Base-by-base conservation (phyloP, 208 protist species). In the Endotrypanum monterogeii region DNA sequence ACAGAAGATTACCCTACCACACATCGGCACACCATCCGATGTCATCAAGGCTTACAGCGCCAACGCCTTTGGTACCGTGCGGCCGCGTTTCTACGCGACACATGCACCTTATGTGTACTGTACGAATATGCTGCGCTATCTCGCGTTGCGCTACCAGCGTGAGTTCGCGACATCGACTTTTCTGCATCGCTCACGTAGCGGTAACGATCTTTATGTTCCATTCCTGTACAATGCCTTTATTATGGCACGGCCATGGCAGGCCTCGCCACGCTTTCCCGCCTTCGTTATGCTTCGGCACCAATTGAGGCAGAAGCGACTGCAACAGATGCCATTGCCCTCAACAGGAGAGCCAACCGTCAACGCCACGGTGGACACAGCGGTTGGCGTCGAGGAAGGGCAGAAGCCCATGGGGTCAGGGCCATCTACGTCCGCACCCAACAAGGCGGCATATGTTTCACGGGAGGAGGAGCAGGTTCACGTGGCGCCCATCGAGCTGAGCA, bases 71-170 rank as follows among this genome's bases (percentile, higher is more conserved):
- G 68, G 74, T 28, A 56, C 35, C 16, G 50, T 73, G 48, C 80
- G 80, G 9, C 61, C 74, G 9, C 83, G 83, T 20, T 82, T 79
- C 44, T 90, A 75, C 58, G 79, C 80, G 58, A 88, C 82, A 11
- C 88, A 93, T 75, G 88, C 88, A 1, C 88, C 88, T 16, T 93
- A 87, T 61, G 75, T 85, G 55, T 93, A 93, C 72, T 93, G 88
- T 72, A 88, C 82, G 5, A 74, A 80, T 39, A 88, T 93, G 83
- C 73, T 85, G 58, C 79, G 81, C 30, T 86, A 75, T 70, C 44
- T 93, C 30, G 73, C 70, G 14, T 50, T 55, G 18, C 80, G 88
- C 54, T 87, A 83, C 73, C 79, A 83, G 67, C 52, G 62, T 8
- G 78, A 89, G 73, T 83, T 86, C 48, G 67, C 83, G 8, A n/a